Base-by-base conservation (phyloP, 2,329 filamentous ascomycete species). In the Aspergillus ochraceus region DNA sequence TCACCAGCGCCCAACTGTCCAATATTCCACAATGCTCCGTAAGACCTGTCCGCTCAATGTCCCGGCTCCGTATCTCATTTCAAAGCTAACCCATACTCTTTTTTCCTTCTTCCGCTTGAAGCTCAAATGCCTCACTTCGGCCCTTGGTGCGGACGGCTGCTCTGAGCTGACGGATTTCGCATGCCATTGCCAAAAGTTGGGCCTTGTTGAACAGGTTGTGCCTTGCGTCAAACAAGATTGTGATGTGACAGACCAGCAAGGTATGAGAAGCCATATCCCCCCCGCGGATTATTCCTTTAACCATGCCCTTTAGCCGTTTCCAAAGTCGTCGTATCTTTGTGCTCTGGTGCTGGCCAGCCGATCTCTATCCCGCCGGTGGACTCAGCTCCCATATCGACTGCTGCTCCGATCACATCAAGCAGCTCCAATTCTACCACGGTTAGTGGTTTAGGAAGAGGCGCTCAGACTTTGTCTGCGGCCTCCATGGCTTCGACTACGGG, bases 21-120 rank as follows among this genome's bases (percentile, higher is more conserved):
- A 66, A 80, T 64, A 72, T 83, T 52, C 80, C 80, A 5, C 46
- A 53, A n/a, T 83, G 80, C 73, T 77, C 80, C 56, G 80, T 82
- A 77, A 52, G 79, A 12, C 2, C 4, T 2, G 24, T 22, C 11
- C 26, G 20, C 29, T 1, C 32, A 45, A 26, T 12, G 22, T 29
- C 8, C n/a, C 19, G 14, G 10, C 9, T n/a, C 45, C n/a, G 36
- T 12, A 39, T 39, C 32, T 39, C 11, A 14, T 39, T 39, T 39
- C 32, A 39, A 14, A 39, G 12, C 32, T n/a, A 26, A 46, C 49
- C 47, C 19, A 58, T 17, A 17, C 50, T 2, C 17, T 20, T 26
- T 30, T 39, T 17, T 17, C 78, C 51, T 71, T 83, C 46, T 60
- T 58, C 58, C 62, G 49, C 45, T 30, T 39, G 32, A 39, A 39